Percentiles rank a stretch among this genome's conserved stretches.
Conservation (phyloP, 2,329 filamentous ascomycete genomes). For the Diaporthe australafricana region DNA sequence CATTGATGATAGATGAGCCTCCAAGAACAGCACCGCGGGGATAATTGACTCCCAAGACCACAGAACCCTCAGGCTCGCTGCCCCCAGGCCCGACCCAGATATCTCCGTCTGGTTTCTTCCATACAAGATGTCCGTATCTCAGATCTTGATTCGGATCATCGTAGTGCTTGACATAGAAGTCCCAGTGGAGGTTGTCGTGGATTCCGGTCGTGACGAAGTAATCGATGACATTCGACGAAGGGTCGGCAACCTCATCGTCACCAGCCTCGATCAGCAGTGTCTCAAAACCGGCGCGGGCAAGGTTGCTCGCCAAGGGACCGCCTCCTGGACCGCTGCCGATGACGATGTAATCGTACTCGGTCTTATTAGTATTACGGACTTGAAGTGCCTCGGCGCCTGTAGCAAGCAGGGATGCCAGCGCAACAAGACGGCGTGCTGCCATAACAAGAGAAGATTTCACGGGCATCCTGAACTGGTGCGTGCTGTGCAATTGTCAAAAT, state of each 20-base stretch:
- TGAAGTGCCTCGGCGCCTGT: neutral
- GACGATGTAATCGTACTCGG: conserved; percentile 27
- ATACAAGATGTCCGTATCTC: conserved; percentile 59
- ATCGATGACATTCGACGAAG: neutral
- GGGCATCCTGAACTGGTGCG: neutral
- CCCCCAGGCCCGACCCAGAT: conserved; percentile 44
- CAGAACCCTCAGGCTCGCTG: conserved; percentile 44
- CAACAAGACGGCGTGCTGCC: conserved; percentile 10
- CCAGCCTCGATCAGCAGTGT: conserved; percentile 60
- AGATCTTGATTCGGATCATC: conserved; percentile 54
- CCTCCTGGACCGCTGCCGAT: conserved; percentile 27
- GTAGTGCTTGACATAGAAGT: conserved; percentile 64
- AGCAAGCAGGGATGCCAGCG: neutral
- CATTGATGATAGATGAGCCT: conserved; percentile 47
- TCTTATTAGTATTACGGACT: neutral
- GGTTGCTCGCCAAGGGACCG: conserved; percentile 19
- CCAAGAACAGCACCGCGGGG: conserved; percentile 48
- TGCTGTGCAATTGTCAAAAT: neutral
- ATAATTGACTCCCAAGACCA: conserved; percentile 47
- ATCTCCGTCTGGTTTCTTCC: conserved; percentile 43
- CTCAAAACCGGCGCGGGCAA: conserved; percentile 17
- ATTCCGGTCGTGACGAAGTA: conserved; percentile 56
- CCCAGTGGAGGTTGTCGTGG: conserved; percentile 5
- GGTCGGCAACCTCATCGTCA: conserved; percentile 57
- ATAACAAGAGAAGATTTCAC: neutral